phyloP scores from a whole-genome alignment of 1,284 basidiomycete species.

The Golubevia pallescens region DNA sequence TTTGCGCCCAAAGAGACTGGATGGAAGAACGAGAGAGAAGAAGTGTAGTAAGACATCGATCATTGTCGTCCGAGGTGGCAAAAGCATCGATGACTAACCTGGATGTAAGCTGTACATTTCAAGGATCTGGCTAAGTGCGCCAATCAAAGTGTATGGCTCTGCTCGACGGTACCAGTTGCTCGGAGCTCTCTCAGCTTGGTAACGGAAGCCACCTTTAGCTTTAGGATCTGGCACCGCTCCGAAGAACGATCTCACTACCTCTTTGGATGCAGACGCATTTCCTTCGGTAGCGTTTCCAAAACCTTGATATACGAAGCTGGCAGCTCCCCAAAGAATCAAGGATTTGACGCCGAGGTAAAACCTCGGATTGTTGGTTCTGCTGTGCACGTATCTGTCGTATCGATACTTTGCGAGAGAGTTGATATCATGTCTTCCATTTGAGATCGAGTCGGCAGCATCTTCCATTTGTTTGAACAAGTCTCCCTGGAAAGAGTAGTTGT shows the following conservation, averaged over 20 bases:
- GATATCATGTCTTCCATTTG: not conserved
- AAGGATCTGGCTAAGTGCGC: not conserved
- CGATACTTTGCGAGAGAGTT: not conserved
- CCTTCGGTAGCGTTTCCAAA: not conserved
- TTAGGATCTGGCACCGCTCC: not conserved
- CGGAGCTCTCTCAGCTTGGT: not conserved
- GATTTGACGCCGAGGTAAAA: not conserved
- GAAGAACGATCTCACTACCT: not conserved
- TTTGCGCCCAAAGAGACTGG: no score
- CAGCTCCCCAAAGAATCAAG: not conserved
- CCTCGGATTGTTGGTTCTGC: not conserved
- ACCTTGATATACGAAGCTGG: not conserved
- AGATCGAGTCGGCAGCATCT: not conserved
- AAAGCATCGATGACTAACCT: no score
- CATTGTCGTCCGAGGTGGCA: no score
- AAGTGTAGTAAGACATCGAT: no score
- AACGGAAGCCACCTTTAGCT: not conserved
- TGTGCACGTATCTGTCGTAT: not conserved
- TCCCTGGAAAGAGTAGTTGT: not conserved
- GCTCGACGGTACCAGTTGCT: not conserved
- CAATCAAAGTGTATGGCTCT: not conserved
- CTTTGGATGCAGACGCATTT: not conserved
- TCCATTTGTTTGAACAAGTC: not conserved
- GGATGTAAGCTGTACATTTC: no score
- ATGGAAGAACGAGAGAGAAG: no score